Base-by-base conservation (phyloP, 2,329 filamentous ascomycete genomes). In the Rachicladosporium sp. region DNA sequence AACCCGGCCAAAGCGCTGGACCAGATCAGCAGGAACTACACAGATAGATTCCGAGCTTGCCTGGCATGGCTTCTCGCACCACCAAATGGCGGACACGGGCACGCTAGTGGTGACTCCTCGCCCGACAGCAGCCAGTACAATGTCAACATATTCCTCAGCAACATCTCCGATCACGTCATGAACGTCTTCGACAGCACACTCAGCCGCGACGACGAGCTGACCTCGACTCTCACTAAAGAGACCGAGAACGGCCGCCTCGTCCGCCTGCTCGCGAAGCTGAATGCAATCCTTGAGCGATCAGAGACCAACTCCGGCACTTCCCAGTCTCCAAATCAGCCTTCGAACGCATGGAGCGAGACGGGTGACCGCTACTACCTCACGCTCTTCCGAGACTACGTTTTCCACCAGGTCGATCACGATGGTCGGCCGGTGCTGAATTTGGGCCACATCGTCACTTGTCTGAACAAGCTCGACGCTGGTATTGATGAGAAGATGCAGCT, bases 351-450 rank as follows among this genome's bases (percentile, higher is more conserved):
- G 89, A 84, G 86, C 4, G 89, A 96, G 60, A 91, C 83, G 35
- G 89, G 89, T 19, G 86, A 94, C 53, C 77, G 88, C 21, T 96
- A 94, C 59, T 82, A 85, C 57, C 70, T 98, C 47, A 95, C 94
- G 63, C 73, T 98, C 6, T 96, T 96, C 68, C 77, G 91, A 36
- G 91, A 98, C 62, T 96, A 93, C 53, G 85, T 95, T 31, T 98
- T 96, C 64, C 91, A 98, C 60, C 88, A 93, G 55, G 87, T 95
- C 9, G 87, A 96, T 57, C 73, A 76, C 23, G 78, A 85, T 42
- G 87, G 86, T 10, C 81, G 83, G 38, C 82, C 91, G 0, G 80
- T 88, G 1, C 70, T 93, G 4, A 84, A 95, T 56, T 68, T 95
- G 42, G 89, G 82, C 3, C 88, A 96, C 63, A 85, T 96, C 47